A percentile compares a stretch with the other conserved stretches of the same genome.
phyloP scores from a whole-genome alignment of 768 basidiomycete species.

The Mycena belliarum region DNA sequence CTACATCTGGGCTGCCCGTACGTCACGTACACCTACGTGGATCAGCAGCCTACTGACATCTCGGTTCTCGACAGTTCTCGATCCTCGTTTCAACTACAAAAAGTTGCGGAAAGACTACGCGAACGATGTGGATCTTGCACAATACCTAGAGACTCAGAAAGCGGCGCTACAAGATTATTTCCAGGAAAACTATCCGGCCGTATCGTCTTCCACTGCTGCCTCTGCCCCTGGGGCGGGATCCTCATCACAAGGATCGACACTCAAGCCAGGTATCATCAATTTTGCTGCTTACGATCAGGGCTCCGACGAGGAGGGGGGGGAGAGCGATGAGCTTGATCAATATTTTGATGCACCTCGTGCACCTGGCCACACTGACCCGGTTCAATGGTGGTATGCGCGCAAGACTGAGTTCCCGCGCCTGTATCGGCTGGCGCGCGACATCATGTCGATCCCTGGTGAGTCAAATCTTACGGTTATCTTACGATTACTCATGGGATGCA shows the following conservation, averaged over 20 bases:
- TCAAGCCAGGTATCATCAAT: not conserved
- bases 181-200: not conserved
- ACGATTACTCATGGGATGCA: not conserved
- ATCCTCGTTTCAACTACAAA: constrained; percentile 33
- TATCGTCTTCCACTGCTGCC: not conserved
- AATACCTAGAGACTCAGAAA: constrained; percentile 4
- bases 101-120: constrained; percentile 23
- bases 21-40: not conserved
- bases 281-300: not conserved
- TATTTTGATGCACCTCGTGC: not conserved
- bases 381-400: not conserved
- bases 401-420: not conserved
- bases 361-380: not conserved
- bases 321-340: not conserved
- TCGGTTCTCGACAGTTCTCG: constrained; percentile 29
- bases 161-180: not conserved
- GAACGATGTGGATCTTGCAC: constrained; percentile 15
- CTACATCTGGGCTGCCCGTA: constrained; percentile 19
- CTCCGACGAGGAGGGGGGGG: not conserved
- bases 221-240: not conserved
- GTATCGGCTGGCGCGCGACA: constrained; percentile 11
- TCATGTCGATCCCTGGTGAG: not conserved
- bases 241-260: no score
- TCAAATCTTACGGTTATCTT: not conserved
- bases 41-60: no score